phyloP scores from a whole-genome alignment of 2,329 filamentous ascomycete species.

The Colletotrichum eleusines region DNA sequence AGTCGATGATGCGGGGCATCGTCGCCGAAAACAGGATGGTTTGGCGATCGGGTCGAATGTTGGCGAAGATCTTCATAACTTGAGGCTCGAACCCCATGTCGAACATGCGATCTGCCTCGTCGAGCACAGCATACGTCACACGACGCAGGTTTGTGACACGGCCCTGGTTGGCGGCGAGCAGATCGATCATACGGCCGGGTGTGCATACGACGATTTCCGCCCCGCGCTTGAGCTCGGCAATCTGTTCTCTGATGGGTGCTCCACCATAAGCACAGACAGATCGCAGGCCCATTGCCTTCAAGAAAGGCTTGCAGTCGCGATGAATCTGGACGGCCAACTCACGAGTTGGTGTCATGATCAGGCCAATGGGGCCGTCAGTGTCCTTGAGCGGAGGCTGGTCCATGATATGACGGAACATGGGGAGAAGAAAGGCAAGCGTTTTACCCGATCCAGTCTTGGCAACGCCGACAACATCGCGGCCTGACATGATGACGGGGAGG shows the following conservation, averaged over 20 bases:
- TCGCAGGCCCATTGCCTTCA: slow-evolving; percentile 86
- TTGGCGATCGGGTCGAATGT: slow-evolving; percentile 91
- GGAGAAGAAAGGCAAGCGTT: slow-evolving; percentile 93
- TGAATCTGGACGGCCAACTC: slow-evolving; percentile 96
- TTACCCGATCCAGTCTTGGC: slow-evolving; percentile 99
- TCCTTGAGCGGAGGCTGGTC: slow-evolving; percentile 87
- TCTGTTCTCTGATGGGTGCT: slow-evolving; percentile 96
- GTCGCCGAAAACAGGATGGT: slow-evolving; percentile 97
- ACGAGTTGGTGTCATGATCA: slow-evolving; percentile 94
- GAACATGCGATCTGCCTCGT: slow-evolving; percentile 99
- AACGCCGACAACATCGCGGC: slow-evolving; percentile 93
- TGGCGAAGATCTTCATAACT: slow-evolving; percentile 95
- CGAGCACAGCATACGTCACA: slow-evolving; percentile 93
- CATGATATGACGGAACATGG: slow-evolving; percentile 98
- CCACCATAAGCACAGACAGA: slow-evolving; percentile 95
- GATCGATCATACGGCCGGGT: slow-evolving; percentile 94
- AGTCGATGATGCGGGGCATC: slow-evolving; percentile 93
- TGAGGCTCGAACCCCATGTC: slow-evolving; percentile 99
- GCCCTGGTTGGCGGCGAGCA: slow-evolving; percentile 93
- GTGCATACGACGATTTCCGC: slow-evolving; percentile 97
- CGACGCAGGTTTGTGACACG: slow-evolving; percentile 90
- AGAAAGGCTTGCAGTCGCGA: slow-evolving; percentile 92
- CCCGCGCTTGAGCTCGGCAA: slow-evolving; percentile 94
- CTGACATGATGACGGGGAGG: slow-evolving; percentile 94
- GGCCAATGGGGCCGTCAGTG: slow-evolving; percentile 86